Evolutionary conservation across 108 stramenopile species (phyloP).

Genomic region (Pseudonitzschia multiseries): DNA sequence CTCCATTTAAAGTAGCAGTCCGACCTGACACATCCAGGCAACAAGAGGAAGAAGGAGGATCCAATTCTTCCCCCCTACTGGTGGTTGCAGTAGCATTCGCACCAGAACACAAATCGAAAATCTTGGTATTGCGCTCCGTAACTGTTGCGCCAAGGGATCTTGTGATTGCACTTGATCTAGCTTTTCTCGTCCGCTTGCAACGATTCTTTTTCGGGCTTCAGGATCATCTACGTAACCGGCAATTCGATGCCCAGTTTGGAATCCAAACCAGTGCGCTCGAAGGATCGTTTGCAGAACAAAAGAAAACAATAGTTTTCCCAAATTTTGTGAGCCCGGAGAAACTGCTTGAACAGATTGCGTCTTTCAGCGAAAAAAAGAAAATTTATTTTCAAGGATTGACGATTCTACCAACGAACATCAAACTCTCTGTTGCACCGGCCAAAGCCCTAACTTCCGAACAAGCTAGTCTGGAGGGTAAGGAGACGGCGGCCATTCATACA

Average conservation of each 20-base stretch:
- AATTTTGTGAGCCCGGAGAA: conserved; percentile 18
- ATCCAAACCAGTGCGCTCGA: not conserved
- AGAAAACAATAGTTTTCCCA: conserved; percentile 25
- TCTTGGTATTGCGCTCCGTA: conserved; percentile 51
- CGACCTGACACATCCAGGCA: conserved; percentile 33
- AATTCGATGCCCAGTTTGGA: not conserved
- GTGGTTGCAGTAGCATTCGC: conserved; percentile 55
- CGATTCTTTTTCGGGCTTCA: conserved; percentile 52
- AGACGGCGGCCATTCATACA: conserved; percentile 66
- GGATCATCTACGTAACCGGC: conserved; percentile 34
- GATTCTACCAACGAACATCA: conserved; percentile 54
- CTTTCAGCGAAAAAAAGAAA: conserved; percentile 37
- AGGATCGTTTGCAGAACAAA: conserved; percentile 19
- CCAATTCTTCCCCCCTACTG: conserved; percentile 44
- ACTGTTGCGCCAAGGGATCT: conserved; percentile 61
- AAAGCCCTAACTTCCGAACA: conserved; percentile 60
- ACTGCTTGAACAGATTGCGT: conserved; percentile 19
- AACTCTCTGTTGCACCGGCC: conserved; percentile 68
- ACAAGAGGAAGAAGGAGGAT: not conserved
- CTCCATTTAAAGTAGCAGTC: conserved; percentile 75
- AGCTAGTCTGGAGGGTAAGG: conserved; percentile 58
- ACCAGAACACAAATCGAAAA: conserved; percentile 68
- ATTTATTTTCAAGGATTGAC: conserved; percentile 71
- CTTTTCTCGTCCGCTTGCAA: conserved; percentile 69
- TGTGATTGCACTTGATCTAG: conserved; percentile 59